phyloP scores from a whole-genome alignment of 768 basidiomycete genomes.

The Porpolomopsis calyptriformis region DNA sequence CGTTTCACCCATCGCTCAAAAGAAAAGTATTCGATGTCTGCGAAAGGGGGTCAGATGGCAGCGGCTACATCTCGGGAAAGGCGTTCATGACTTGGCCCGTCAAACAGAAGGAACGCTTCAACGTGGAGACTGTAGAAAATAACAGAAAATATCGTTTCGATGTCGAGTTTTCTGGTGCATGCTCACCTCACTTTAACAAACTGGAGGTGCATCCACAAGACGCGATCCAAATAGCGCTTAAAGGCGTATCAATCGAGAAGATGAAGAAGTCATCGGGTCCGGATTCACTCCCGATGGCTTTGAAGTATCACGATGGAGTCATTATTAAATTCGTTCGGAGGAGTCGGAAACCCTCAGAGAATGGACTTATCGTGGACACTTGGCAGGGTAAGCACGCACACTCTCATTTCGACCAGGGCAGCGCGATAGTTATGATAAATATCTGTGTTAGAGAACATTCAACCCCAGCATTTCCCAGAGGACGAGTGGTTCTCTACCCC shows the following conservation, averaged over 20 bases:
- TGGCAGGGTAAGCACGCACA: conserved; percentile 17
- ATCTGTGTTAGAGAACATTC: conserved; percentile 1
- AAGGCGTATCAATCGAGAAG: conserved; percentile 28
- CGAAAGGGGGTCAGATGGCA: conserved; percentile 18
- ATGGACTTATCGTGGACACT: conserved; percentile 17
- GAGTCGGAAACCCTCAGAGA: conserved; percentile 9
- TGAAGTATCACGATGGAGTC: conserved; percentile 35
- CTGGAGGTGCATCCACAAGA: conserved; percentile 34
- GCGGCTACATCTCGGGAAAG: conserved; percentile 31
- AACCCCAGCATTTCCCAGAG: not conserved
- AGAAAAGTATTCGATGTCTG: conserved; percentile 25
- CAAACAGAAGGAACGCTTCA: conserved; percentile 20
- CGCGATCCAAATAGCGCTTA: conserved; percentile 36
- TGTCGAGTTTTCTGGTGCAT: conserved; percentile 26
- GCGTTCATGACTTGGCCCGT: conserved; percentile 37
- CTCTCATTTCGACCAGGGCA: not conserved
- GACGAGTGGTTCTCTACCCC: conserved; percentile 10
- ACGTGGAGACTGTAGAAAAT: conserved; percentile 17
- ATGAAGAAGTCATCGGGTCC: conserved; percentile 16
- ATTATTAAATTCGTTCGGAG: conserved; percentile 28
- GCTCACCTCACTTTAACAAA: conserved; percentile 21
- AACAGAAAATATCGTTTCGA: conserved; percentile 23
- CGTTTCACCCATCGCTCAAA: conserved; percentile 19
- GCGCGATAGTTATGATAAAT: not conserved
- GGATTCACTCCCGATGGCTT: conserved; percentile 27